A percentile compares a stretch with the other conserved stretches of the same genome.
Conservation (phyloP, 148 eudicot genomes). For the Spergularia bocconei region DNA sequence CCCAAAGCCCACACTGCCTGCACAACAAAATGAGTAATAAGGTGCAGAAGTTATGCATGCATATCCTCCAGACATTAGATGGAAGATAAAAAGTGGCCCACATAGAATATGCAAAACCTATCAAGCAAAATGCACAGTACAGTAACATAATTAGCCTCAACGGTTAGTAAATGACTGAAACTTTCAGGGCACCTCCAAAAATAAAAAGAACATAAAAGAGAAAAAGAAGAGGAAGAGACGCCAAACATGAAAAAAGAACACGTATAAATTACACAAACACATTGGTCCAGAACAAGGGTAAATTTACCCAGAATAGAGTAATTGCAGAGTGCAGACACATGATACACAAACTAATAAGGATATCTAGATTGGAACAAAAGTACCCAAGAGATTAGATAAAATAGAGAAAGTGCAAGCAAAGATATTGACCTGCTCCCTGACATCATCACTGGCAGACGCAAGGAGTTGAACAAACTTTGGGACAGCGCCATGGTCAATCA, state of each 20-base stretch:
- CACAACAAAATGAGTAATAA: conserved; percentile 9
- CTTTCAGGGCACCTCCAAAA: not conserved
- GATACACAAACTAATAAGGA: not conserved
- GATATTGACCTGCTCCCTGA: conserved; percentile 75
- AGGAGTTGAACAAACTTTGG: conserved; percentile 83
- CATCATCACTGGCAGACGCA: conserved; percentile 86
- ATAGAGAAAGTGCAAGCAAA: not conserved
- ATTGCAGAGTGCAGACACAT: not conserved
- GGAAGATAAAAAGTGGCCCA: not conserved
- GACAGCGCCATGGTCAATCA: conserved; percentile 84
- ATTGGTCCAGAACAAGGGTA: not conserved
- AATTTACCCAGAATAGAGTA: not conserved
- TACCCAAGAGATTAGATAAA: not conserved
- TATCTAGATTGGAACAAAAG: not conserved
- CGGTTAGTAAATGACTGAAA: not conserved
- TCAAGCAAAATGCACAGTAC: not conserved
- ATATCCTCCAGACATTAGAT: not conserved
- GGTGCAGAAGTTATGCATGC: not conserved
- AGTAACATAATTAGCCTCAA: not conserved
- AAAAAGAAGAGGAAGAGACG: not conserved
- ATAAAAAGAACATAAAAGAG: not conserved
- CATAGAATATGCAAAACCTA: not conserved
- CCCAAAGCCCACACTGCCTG: conserved; percentile 99
- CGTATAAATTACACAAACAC: not conserved
- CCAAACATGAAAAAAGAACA: not conserved